Evolutionary conservation across 192 early-diverging fungal species (phyloP).

Genomic region (Chytriomyces confervae): DNA sequence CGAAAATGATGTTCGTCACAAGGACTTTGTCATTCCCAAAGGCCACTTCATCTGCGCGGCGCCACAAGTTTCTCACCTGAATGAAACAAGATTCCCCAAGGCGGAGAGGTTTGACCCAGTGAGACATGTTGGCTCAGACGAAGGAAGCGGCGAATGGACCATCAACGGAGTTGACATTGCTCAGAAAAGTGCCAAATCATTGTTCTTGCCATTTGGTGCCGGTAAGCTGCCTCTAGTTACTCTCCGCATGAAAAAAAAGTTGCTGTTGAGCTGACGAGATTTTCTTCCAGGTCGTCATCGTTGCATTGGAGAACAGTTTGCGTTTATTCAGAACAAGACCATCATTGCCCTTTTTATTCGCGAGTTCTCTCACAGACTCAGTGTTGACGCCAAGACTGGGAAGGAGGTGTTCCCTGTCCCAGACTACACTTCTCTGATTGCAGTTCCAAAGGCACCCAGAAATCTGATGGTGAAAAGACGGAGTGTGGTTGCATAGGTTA

Average conservation of each 20-base stretch:
- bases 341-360: constrained; percentile 83
- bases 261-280: background rate
- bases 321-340: constrained; percentile 94
- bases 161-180: constrained; percentile 67
- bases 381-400: constrained; percentile 51
- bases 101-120: constrained; percentile 80
- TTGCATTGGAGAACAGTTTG: constrained; percentile 98
- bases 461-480: constrained; percentile 38
- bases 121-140: constrained; percentile 67
- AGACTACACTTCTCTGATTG: constrained; percentile 92
- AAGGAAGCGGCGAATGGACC: constrained; percentile 62
- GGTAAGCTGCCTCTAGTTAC: constrained; percentile 43
- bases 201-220: constrained; percentile 96
- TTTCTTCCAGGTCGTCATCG: constrained; percentile 77
- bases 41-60: constrained; percentile 87
- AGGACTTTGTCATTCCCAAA: constrained; percentile 85
- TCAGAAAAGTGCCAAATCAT: constrained; percentile 74
- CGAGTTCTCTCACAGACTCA: constrained; percentile 75
- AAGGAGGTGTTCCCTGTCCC: constrained; percentile 74
- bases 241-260: background rate
- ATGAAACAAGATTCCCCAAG: constrained; percentile 78
- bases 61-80: constrained; percentile 81
- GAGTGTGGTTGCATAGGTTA: background rate
- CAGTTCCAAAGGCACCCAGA: constrained; percentile 67
- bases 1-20: constrained; percentile 72